Evolutionary conservation across 2,329 filamentous ascomycete species (phyloP), one percentile per base, ranked within the genome.

Genomic region (Xylaria sp.): DNA sequence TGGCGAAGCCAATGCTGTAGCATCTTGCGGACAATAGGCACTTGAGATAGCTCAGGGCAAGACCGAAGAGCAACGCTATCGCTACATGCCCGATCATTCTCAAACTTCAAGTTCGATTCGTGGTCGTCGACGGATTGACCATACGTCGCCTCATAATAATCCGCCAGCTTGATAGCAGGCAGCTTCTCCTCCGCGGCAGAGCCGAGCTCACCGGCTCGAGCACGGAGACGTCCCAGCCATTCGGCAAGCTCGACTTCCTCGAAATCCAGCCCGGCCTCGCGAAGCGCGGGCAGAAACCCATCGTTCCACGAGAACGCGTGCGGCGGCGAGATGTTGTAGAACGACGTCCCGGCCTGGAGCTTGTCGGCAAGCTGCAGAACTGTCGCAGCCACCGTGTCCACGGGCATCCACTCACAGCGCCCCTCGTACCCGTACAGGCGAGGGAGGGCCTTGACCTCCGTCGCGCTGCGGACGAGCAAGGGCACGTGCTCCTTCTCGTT

Each of bases 261-360:
- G 60, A 82, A 81, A 5, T 71, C 61, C 29, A 81, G 74, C 0
- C 79, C 79, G 11, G 71, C 74, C 1, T 67, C 56, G 3, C 60
- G 69, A 10, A 81, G 64, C 0, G 72, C 71, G 0, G 70, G 72
- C 3, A 82, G 72, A 51, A 81, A 71, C 0, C 68, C 61, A 0
- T 72, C 70, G 51, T 75, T 78, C 79, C 79, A 81, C 5, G 74
- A 72, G 63, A 82, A 81, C 5, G 61, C 64, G 61, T 75, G 70
- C 66, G 75, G 64, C n/a, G 71, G 61, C 61, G 69, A 68, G 55
- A 75, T 11, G 59, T 76, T 75, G 56, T 73, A 76, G 67, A 74
- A 73, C 36, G 63, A 33, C 22, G 69, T 38, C 36, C 66, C 61
- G 42, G 42, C 39, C 44, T 39, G 31, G 36, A 73, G 61, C 51